Percentiles rank a stretch among this genome's conserved stretches.
Conservation (phyloP, 129 eudicot species). For the Pseudognaphalium luteoalbum region DNA sequence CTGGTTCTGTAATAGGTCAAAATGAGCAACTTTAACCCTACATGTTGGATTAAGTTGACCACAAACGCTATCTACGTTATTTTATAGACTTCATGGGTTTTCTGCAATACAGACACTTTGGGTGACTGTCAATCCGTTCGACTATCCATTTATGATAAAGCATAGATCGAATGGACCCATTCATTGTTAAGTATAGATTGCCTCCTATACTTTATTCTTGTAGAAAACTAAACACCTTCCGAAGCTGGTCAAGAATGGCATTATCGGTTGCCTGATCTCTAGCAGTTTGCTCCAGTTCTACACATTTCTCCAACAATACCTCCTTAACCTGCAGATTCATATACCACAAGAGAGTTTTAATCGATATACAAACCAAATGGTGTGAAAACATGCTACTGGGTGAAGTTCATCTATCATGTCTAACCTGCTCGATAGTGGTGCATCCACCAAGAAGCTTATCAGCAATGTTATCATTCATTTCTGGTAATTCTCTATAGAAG, state of each 20-base stretch:
- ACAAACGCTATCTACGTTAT: background rate
- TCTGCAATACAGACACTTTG: background rate
- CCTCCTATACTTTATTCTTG: background rate
- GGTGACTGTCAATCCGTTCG: background rate
- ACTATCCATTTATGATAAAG: background rate
- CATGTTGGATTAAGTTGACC: background rate
- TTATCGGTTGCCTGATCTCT: constrained; percentile 96
- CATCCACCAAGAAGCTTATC: constrained; percentile 85
- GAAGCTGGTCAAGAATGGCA: constrained; percentile 79
- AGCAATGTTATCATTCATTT: constrained; percentile 72
- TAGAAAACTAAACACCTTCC: constrained; percentile 50
- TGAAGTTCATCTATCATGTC: background rate
- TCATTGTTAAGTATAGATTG: background rate
- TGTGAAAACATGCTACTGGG: constrained; percentile 2
- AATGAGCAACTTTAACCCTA: background rate
- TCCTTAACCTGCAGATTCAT: constrained; percentile 66
- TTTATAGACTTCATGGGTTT: background rate
- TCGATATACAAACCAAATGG: background rate
- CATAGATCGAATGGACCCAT: too few relatives aligned
- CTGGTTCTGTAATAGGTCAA: background rate
- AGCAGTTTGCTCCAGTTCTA: constrained; percentile 88
- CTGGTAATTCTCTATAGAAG: constrained; percentile 86
- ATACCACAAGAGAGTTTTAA: constrained; percentile 1
- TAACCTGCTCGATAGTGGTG: constrained; percentile 73
- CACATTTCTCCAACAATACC: constrained; percentile 57